Base-by-base conservation (phyloP, 768 basidiomycete species). In the Gelatoporia subvermispora region DNA sequence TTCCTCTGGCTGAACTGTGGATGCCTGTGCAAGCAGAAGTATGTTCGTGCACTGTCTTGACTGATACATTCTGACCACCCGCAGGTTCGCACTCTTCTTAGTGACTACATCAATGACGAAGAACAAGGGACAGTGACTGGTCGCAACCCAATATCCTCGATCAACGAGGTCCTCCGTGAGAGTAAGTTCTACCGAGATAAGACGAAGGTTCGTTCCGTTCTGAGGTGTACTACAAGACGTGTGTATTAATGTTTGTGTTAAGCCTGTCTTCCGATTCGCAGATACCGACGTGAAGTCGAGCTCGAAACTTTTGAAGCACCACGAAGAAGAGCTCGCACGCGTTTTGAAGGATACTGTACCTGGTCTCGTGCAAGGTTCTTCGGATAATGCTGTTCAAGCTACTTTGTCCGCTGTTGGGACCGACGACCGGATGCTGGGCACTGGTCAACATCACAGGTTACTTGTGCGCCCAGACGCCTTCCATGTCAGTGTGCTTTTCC, bases 401-500 rank as follows among this genome's bases (percentile, higher is more conserved):
- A 76, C 83, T 20, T 56, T 86, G 21, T 75, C 77, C 20, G 78
- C 70, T 45, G 73, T 81, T 28, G 82, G 79, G 13, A 74, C 77
- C 16, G 91, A 93, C 45, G 90, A 93, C 55, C 83, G 85, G 20
- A 66, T 85, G 49, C 73, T 85, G 5, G 83, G 84, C 11, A 73
- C 73, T 4, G 85, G 85, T 39, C 84, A 90, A 38, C 85, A 85
- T 47, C 96, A 98, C 68, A 79, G 88, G 40, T 72, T 89, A 25
- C 76, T 98, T 18, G 85, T 97, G 48, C 81, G 81, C 41, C 88
- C 96, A 1, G 88, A 97, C 61, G 91, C 93, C 2, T 97, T 97
- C 70, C 92, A 95, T 67, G 91, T 97, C 47, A 88, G 83, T 43
- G 81, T 92, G 15, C 74, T 99, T n/a, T 97, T 98, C 65, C 89